Evolutionary conservation across 169 alveolate species (phyloP).

Genomic region (Neospora caninum): DNA sequence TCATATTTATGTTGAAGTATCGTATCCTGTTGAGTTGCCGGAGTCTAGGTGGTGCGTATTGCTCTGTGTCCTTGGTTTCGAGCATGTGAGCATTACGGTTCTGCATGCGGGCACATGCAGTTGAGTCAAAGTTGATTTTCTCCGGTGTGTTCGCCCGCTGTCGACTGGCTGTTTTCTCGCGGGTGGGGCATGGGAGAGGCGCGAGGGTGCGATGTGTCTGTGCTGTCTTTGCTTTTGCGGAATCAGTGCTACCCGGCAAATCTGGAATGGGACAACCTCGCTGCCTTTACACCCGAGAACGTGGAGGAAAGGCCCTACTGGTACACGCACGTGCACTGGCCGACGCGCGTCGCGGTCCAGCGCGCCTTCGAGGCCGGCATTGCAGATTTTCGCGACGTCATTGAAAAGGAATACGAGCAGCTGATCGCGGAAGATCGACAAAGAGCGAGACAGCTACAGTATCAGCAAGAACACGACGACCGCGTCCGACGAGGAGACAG

Average conservation of each 20-base stretch:
- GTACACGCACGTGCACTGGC: conserved; percentile 75
- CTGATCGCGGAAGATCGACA: conserved; percentile 26
- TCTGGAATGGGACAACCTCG: conserved; percentile 75
- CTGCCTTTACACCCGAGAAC: conserved; percentile 77
- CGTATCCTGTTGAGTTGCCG: too few species aligned
- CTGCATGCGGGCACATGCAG: too few species aligned
- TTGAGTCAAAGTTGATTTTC: too few species aligned
- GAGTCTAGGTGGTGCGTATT: too few species aligned
- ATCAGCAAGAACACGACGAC: neutral
- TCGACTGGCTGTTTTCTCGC: too few species aligned
- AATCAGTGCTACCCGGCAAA: conserved; percentile 72
- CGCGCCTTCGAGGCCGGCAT: conserved; percentile 77
- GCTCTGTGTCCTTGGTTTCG: too few species aligned
- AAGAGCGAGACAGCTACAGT: neutral
- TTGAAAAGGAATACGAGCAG: conserved; percentile 70
- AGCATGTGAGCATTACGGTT: too few species aligned
- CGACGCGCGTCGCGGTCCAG: conserved; percentile 77
- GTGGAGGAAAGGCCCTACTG: conserved; percentile 70
- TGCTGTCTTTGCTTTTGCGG: neutral
- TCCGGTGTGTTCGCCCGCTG: too few species aligned
- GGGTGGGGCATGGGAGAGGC: too few species aligned
- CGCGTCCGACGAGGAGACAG: neutral
- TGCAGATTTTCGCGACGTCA: conserved; percentile 77
- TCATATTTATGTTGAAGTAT: too few species aligned
- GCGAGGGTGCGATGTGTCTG: neutral